These are phyloP conservation scores for Suhomyces xylopsoci DNA, from an alignment of 805 yeast genomes.

Conservation along the genomic window DNA sequence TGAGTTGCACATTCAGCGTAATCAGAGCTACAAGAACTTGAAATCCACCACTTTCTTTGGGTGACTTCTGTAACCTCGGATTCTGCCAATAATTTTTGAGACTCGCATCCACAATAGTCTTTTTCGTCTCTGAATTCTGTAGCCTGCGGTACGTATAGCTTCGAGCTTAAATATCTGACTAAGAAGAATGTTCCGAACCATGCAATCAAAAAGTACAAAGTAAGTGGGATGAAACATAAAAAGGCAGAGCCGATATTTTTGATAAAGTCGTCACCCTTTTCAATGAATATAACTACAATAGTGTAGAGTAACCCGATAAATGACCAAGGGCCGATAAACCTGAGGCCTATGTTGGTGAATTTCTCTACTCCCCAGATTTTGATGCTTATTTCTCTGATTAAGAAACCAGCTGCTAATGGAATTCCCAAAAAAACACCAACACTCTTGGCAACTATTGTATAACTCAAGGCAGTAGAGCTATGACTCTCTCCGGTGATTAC, in stretches of 20 bases:
- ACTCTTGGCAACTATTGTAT: slow-evolving; percentile 43
- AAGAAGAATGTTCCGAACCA: slow-evolving; percentile 46
- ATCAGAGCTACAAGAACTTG: slow-evolving; percentile 32
- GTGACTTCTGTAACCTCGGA: background rate
- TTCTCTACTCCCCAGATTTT: slow-evolving; percentile 24
- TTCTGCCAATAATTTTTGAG: slow-evolving; percentile 8
- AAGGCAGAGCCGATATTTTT: slow-evolving; percentile 48
- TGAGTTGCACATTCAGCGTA: slow-evolving; percentile 47
- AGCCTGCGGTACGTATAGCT: background rate
- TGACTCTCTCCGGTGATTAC: slow-evolving; percentile 35
- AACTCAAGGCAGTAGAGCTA: slow-evolving; percentile 14
- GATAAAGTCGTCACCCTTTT: slow-evolving; percentile 47
- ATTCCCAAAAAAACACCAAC: slow-evolving; percentile 55
- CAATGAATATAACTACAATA: slow-evolving; percentile 49
- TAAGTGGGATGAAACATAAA: slow-evolving; percentile 49
- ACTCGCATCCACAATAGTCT: slow-evolving; percentile 40
- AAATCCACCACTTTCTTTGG: slow-evolving; percentile 17
- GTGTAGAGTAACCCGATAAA: slow-evolving; percentile 52
- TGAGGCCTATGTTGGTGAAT: slow-evolving; percentile 35
- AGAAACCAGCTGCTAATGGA: slow-evolving; percentile 46
- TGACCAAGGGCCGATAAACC: slow-evolving; percentile 48
- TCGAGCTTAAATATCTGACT: slow-evolving; percentile 25
- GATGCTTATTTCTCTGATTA: slow-evolving; percentile 33
- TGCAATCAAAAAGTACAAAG: slow-evolving; percentile 44
- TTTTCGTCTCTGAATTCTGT: background rate